Base-by-base conservation (phyloP, 108 stramenopile genomes). In the Conticribra weissflogii region DNA sequence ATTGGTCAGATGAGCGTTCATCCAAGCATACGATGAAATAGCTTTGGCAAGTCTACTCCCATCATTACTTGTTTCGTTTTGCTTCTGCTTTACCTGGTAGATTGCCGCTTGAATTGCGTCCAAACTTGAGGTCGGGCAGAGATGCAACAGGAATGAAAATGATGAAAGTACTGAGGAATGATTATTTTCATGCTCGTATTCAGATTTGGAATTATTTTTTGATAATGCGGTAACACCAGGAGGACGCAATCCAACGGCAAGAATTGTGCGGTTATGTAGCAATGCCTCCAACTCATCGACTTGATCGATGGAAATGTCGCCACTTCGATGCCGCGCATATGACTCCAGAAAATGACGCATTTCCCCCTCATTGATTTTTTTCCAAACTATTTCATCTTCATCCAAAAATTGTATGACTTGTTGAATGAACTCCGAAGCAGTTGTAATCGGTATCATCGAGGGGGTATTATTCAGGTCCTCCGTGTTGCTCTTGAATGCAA, bases 21-120 rank as follows among this genome's bases (percentile, higher is more conserved):
- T 21, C 68, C 75, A 68, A 7, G 67, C 75, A 48, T 68, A 63
- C 24, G 62, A 61, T 25, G 67, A 54, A 47, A 76, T 62, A 45
- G 55, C 61, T 21, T 48, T 8, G 17, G 56, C 33, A n/a, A 28
- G 17, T 9, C 28, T n/a, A 52, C 9, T 2, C 18, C 9, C 3
- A 30, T 32, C 2, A 45, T 25, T 25, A 28, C 14, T 21, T 18
- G 25, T 12, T 46, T 63, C 52, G 21, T 63, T 16, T 4, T 63
- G 17, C 25, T 62, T 18, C 15, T 71, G 59, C 57, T 4, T 7
- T 21, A 18, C 49, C 53, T 44, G 59, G 45, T 48, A 46, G 19
- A 63, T 17, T 33, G 48, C 19, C 14, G 24, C 19, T 18, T 56
- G 36, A 22, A 72, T 68, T 49, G 59, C 32, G 14, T 30, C 32